Base-by-base conservation (phyloP, 2,329 filamentous ascomycete species). In the Cercospora berteroae region DNA sequence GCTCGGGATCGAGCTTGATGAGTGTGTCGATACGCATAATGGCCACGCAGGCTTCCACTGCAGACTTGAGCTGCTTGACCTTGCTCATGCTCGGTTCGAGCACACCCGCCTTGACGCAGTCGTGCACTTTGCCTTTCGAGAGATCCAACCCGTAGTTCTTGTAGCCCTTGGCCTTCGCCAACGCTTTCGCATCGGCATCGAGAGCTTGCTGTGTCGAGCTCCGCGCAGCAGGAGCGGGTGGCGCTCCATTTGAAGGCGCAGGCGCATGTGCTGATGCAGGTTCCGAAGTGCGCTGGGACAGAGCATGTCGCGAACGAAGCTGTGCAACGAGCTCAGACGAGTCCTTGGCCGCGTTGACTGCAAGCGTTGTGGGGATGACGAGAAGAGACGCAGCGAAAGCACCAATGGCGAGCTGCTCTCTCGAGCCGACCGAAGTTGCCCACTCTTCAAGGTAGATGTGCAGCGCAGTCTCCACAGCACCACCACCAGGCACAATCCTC, bases 401-500 rank as follows among this genome's bases (percentile, higher is more conserved):
- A 78, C 92, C 95, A 77, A 99, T 98, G 71, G 95, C 95, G 63
- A 99, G 89, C 84, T 99, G 95, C 82, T 99, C 95, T 75, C 95
- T 90, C 64, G 94, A 98, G 73, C 94, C 87, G 70, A 99, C 94
- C 42, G 95, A 98, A 75, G 95, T 94, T 63, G 95, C 95, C 81
- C 96, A 99, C 82, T 99, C 95, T 83, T 99, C 95, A 36, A 99
- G 88, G 83, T 98, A 99, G 79, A 99, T 99, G 84, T 98, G 95
- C 72, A 99, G 87, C 59, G 95, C 95, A n/a, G 95, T 98, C 85
- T 99, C 95, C 23, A 97, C 94, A 52, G 95, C 95, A 78, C 94
- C 95, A 72, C 95, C 95, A 72, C 95, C 95, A 16, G 95, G 95
- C 44, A 99, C 95, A 72, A 99, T 96, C 81, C 92, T 94, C 76